Percentiles rank a stretch among this genome's conserved stretches.
Evolutionary conservation across 2,329 filamentous ascomycete genomes (phyloP).

Genomic region (Xylaria sp.): DNA sequence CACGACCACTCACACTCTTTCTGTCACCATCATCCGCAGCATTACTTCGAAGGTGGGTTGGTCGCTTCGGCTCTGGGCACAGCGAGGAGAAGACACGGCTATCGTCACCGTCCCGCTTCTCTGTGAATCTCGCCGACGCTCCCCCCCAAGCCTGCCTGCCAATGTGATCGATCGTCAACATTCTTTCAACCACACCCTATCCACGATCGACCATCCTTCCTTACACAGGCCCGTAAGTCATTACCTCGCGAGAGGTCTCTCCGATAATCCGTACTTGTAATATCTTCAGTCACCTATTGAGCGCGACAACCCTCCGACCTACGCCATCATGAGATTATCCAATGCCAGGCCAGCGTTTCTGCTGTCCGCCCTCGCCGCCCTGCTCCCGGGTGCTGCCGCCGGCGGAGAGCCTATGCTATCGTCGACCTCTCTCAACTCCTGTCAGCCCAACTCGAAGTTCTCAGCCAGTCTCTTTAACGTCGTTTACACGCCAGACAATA

Average conservation of each 20-base stretch:
- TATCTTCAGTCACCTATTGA: constrained; percentile 11
- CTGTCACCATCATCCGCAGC: not conserved
- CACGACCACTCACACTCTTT: not conserved
- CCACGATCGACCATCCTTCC: constrained; percentile 16
- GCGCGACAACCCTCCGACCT: constrained; percentile 1
- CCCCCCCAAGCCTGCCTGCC: not conserved
- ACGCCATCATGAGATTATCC: constrained; percentile 43
- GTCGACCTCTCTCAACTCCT: constrained; percentile 79
- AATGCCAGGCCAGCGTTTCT: constrained; percentile 41
- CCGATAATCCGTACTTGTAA: constrained; percentile 10
- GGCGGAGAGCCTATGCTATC: constrained; percentile 62
- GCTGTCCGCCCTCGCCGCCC: constrained; percentile 40
- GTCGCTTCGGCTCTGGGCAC: not conserved
- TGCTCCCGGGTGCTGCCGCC: constrained; percentile 39
- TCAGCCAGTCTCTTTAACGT: constrained; percentile 86
- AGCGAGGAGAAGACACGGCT: constrained; percentile 5
- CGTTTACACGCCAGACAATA: constrained; percentile 69
- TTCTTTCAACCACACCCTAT: constrained; percentile 14
- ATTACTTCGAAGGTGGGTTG: not conserved
- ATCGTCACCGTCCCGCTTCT: constrained; percentile 4
- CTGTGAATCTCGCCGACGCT: constrained; percentile 10
- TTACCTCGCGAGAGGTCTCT: constrained; percentile 12
- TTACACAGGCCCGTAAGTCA: constrained; percentile 12
- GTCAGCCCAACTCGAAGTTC: constrained; percentile 78
- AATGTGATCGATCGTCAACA: constrained; percentile 24